Conservation (phyloP, 768 basidiomycete species). For the Russula olivacea region DNA sequence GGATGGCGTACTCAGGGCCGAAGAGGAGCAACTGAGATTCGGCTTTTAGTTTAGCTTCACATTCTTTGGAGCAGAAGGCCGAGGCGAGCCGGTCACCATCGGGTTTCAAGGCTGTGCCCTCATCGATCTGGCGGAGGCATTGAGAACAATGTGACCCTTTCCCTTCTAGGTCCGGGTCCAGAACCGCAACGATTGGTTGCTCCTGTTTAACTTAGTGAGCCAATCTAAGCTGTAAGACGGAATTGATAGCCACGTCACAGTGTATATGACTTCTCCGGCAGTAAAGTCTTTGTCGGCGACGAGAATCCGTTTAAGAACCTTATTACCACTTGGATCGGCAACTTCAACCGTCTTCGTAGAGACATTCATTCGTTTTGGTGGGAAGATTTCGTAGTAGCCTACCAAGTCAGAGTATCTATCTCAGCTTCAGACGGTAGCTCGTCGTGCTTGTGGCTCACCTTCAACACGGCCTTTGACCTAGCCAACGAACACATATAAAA, state of each 20-base stretch:
- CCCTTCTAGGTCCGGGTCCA: conserved; percentile 66
- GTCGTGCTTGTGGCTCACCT: conserved; percentile 52
- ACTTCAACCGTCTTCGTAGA: conserved; percentile 41
- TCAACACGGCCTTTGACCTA: conserved; percentile 63
- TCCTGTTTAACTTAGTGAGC: conserved; percentile 44
- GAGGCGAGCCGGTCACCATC: conserved; percentile 49
- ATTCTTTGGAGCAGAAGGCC: conserved; percentile 69
- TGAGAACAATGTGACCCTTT: conserved; percentile 67
- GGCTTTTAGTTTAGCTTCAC: conserved; percentile 47
- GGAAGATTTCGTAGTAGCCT: conserved; percentile 79
- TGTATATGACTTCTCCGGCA: conserved; percentile 72
- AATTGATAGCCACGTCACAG: conserved; percentile 36
- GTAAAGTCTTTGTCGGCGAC: conserved; percentile 62
- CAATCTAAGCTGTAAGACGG: not conserved
- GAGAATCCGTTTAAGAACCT: conserved; percentile 41
- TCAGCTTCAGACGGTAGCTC: conserved; percentile 24
- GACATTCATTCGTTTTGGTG: conserved; percentile 66
- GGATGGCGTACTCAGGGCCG: conserved; percentile 56
- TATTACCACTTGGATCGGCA: conserved; percentile 29
- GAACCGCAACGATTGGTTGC: conserved; percentile 59
- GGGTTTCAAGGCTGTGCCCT: conserved; percentile 40
- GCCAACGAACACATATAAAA: conserved; percentile 24
- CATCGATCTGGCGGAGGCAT: conserved; percentile 57
- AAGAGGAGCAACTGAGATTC: conserved; percentile 70
- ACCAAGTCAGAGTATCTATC: conserved; percentile 27